Percentiles rank a stretch among this genome's conserved stretches.
phyloP scores from a whole-genome alignment of 495 filamentous ascomycete genomes.

The Penicillium psychrofluorescens region DNA sequence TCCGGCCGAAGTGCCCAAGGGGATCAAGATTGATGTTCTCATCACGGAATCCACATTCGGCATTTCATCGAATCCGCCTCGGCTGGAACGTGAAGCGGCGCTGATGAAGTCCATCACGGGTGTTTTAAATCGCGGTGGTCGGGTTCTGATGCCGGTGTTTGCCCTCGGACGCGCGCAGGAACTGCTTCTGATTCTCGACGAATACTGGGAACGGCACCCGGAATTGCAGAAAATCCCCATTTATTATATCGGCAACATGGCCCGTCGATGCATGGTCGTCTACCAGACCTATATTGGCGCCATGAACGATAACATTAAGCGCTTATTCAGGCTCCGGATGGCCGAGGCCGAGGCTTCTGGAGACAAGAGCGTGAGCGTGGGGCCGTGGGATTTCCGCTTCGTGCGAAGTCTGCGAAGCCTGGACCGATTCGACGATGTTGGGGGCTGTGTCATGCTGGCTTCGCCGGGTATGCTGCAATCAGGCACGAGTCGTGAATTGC shows the following conservation, averaged over 20 bases:
- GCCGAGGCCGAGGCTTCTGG: slow-evolving; percentile 74
- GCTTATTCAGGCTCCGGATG: slow-evolving; percentile 77
- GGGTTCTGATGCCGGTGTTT: slow-evolving; percentile 92
- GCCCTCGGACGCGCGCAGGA: slow-evolving; percentile 92
- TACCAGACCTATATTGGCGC: slow-evolving; percentile 96
- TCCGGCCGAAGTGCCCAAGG: slow-evolving; percentile 77
- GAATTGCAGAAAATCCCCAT: slow-evolving; percentile 88
- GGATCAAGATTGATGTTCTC: slow-evolving; percentile 84
- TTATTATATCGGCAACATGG: slow-evolving; percentile 92
- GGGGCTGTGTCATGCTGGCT: slow-evolving; percentile 93
- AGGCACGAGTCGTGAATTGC: slow-evolving; percentile 81
- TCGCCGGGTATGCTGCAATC: slow-evolving; percentile 97
- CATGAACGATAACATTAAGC: slow-evolving; percentile 99
- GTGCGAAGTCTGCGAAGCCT: slow-evolving; percentile 85
- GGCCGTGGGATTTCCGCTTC: slow-evolving; percentile 94
- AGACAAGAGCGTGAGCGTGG: slow-evolving; percentile 63
- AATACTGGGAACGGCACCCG: slow-evolving; percentile 85
- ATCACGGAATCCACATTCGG: slow-evolving; percentile 98
- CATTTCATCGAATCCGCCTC: slow-evolving; percentile 81
- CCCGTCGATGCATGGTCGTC: slow-evolving; percentile 94
- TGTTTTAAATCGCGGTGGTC: slow-evolving; percentile 82
- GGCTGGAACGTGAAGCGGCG: slow-evolving; percentile 80
- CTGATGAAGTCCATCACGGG: slow-evolving; percentile 92
- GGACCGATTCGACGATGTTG: slow-evolving; percentile 93
- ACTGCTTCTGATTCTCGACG: slow-evolving; percentile 86